Evolutionary conservation across 2,329 filamentous ascomycete genomes (phyloP).

Genomic region (Penicillium sclerotigenum): DNA sequence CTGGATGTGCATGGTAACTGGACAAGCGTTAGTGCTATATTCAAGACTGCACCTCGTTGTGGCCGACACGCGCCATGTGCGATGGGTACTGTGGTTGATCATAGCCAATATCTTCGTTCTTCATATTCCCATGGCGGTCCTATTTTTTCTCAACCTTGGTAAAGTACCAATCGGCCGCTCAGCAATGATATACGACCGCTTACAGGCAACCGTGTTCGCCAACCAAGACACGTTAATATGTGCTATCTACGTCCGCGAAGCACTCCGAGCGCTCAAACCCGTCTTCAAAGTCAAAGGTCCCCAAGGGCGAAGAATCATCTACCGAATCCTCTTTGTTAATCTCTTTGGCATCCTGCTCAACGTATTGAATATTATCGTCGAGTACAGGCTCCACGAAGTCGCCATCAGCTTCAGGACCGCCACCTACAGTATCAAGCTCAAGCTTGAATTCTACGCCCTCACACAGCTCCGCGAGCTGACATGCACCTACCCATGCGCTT

Average conservation of each 20-base stretch:
- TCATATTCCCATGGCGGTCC: background rate
- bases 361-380: slow-evolving; percentile 31
- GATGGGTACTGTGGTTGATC: slow-evolving; percentile 42
- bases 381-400: slow-evolving; percentile 37
- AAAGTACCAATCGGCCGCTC: background rate
- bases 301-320: slow-evolving; percentile 39
- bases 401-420: slow-evolving; percentile 38
- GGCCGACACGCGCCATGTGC: slow-evolving; percentile 30
- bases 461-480: slow-evolving; percentile 36
- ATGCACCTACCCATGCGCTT: slow-evolving; percentile 8
- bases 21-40: slow-evolving; percentile 45
- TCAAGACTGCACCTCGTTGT: slow-evolving; percentile 47
- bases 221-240: slow-evolving; percentile 53
- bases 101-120: slow-evolving; percentile 27
- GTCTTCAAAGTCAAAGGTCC: slow-evolving; percentile 43
- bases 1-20: slow-evolving; percentile 39
- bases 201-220: slow-evolving; percentile 51
- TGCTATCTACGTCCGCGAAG: slow-evolving; percentile 50
- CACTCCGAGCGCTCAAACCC: slow-evolving; percentile 36
- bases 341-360: slow-evolving; percentile 41
- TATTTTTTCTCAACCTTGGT: slow-evolving; percentile 19
- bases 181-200: slow-evolving; percentile 43
- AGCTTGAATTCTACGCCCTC: slow-evolving; percentile 45
- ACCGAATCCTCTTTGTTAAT: slow-evolving; percentile 46
- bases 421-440: slow-evolving; percentile 45